Evolutionary conservation across 2,329 filamentous ascomycete genomes (phyloP).

Genomic region (Teratosphaeria zuluensis): DNA sequence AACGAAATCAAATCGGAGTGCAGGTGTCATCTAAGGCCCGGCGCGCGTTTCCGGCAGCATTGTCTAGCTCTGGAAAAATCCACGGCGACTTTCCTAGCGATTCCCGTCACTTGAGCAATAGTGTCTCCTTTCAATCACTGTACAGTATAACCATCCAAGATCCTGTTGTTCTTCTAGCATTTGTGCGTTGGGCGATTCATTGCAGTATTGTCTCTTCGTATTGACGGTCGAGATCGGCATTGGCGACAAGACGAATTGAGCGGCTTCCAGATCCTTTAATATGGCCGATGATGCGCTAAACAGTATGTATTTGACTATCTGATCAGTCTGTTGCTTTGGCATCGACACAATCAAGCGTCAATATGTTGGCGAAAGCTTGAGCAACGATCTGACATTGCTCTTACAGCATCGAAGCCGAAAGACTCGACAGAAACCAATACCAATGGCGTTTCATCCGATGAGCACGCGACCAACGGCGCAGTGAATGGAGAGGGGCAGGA

Average conservation of each 20-base stretch:
- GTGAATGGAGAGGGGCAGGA: slow-evolving; percentile 1
- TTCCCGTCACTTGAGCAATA: not conserved
- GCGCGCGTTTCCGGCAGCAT: not conserved
- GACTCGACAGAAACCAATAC: not conserved
- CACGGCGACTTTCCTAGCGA: not conserved
- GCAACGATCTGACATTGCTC: not conserved
- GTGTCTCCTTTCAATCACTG: not conserved
- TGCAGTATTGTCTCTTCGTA: not conserved
- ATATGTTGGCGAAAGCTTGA: not conserved
- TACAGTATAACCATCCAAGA: not conserved
- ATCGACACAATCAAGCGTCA: too few species aligned
- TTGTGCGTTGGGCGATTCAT: not conserved
- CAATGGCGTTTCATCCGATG: slow-evolving; percentile 3
- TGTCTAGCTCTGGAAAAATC: not conserved
- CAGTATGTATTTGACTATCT: not conserved
- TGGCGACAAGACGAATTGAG: not conserved
- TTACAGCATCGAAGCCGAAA: not conserved
- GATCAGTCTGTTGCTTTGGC: not conserved
- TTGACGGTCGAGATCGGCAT: not conserved
- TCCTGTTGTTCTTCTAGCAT: not conserved
- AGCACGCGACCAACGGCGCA: slow-evolving; percentile 9
- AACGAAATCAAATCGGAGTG: not conserved
- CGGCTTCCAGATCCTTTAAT: not conserved
- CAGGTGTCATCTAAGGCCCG: too few species aligned
- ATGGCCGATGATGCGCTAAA: slow-evolving; percentile 7